phyloP scores from a whole-genome alignment of 495 filamentous ascomycete species.

The Podospora sp. region DNA sequence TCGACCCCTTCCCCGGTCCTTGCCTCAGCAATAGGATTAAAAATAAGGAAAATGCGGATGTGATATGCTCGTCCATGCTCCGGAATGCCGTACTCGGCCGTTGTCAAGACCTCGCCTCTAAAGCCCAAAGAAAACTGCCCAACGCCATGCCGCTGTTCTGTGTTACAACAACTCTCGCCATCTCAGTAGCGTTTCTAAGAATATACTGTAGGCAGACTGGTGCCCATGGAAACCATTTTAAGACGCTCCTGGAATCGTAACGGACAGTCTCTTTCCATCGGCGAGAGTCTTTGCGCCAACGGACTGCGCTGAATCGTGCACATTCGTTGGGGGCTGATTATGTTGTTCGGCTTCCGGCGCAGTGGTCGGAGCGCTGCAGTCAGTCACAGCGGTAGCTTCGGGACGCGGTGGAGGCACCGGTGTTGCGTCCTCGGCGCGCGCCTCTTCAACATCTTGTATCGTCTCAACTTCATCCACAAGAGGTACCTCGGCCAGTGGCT shows the following conservation, averaged over 20 bases:
- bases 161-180: neutral
- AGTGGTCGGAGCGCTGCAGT: neutral
- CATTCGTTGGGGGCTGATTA: neutral
- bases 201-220: neutral
- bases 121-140: neutral
- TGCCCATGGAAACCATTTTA: neutral
- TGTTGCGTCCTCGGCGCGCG: neutral
- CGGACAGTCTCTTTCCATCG: conserved; percentile 14
- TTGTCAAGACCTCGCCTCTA: neutral
- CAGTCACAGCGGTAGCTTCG: neutral
- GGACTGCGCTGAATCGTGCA: conserved; percentile 15
- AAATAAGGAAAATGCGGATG: neutral
- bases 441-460: neutral
- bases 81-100: neutral
- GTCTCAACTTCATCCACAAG: neutral
- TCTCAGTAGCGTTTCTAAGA: neutral
- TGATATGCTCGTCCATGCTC: neutral
- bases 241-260: conserved; percentile 24
- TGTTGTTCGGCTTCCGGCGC: neutral
- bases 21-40: neutral
- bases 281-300: neutral
- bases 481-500: neutral
- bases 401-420: neutral
- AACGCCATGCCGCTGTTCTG: neutral
- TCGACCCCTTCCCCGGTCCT: neutral